phyloP scores from a whole-genome alignment of 202 grass and related monocot genomes.

The Zoysia matrella region DNA sequence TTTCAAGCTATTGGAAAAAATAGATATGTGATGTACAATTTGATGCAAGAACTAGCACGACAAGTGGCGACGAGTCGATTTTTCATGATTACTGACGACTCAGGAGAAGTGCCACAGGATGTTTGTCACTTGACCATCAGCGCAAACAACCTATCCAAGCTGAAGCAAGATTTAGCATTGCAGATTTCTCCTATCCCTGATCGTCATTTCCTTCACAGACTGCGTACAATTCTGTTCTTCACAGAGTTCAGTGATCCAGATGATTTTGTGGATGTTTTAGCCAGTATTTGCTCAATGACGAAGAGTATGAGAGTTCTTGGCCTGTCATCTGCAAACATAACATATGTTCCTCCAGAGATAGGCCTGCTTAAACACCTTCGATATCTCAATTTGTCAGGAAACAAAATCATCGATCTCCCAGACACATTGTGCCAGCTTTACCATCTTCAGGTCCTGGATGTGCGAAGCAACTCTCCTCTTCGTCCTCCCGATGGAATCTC shows the following conservation, averaged over 20 bases:
- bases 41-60: conserved; percentile 36
- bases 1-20: conserved; percentile 36
- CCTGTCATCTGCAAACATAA: conserved; percentile 20
- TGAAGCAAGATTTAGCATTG: conserved; percentile 48
- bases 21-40: conserved; percentile 42
- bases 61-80: conserved; percentile 29
- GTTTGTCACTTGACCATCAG: conserved; percentile 54
- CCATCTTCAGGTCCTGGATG: conserved; percentile 39
- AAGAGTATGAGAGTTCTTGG: conserved; percentile 44
- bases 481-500: conserved; percentile 31
- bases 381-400: conserved; percentile 33
- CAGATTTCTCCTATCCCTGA: conserved; percentile 18
- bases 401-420: conserved; percentile 48
- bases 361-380: conserved; percentile 18
- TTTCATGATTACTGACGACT: conserved; percentile 35
- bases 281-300: conserved; percentile 19
- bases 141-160: conserved; percentile 31
- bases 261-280: conserved; percentile 42
- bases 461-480: conserved; percentile 35
- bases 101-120: conserved; percentile 30
- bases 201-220: conserved; percentile 39
- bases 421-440: conserved; percentile 59
- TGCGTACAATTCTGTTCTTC: conserved; percentile 46
- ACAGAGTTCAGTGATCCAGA: conserved; percentile 32
- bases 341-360: conserved; percentile 43